These are phyloP conservation scores for Rhododendron henanense DNA, from an alignment of 148 eudicot species.

Conservation along the genomic window DNA sequence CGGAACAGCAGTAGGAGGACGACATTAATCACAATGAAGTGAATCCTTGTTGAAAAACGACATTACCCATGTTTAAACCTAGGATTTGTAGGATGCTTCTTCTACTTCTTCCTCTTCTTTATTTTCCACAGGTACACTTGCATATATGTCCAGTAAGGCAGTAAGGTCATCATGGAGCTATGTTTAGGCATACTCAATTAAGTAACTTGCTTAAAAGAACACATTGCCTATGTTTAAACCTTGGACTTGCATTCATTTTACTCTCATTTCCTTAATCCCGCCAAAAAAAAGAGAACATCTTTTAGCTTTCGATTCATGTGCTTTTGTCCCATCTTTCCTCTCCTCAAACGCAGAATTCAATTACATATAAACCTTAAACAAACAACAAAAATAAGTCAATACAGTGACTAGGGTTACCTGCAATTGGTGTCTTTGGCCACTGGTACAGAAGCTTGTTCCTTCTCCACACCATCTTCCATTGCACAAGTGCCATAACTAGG, in stretches of 20 bases:
- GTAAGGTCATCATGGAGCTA: background rate
- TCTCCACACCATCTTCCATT: slow-evolving; percentile 24
- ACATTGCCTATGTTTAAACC: background rate
- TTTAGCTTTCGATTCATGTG: background rate
- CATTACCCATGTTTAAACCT: background rate
- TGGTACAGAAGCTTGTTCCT: slow-evolving; percentile 9
- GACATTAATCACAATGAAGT: background rate
- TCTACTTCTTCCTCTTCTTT: background rate
- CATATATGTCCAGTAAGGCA: background rate
- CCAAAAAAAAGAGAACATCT: background rate
- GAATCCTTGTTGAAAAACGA: background rate
- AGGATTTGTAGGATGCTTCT: background rate
- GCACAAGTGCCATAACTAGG: slow-evolving; percentile 16
- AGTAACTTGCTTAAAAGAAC: background rate
- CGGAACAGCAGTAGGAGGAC: background rate
- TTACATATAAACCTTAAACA: background rate
- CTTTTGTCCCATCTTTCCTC: background rate
- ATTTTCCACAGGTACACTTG: background rate
- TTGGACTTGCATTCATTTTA: background rate
- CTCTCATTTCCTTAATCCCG: background rate
- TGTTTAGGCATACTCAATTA: background rate
- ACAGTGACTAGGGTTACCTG: slow-evolving; percentile 37
- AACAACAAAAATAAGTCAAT: background rate
- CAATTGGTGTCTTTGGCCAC: slow-evolving; percentile 22
- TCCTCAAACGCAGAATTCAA: background rate